phyloP scores from a whole-genome alignment of 108 stramenopile genomes.

The Cylindrotheca closterium region DNA sequence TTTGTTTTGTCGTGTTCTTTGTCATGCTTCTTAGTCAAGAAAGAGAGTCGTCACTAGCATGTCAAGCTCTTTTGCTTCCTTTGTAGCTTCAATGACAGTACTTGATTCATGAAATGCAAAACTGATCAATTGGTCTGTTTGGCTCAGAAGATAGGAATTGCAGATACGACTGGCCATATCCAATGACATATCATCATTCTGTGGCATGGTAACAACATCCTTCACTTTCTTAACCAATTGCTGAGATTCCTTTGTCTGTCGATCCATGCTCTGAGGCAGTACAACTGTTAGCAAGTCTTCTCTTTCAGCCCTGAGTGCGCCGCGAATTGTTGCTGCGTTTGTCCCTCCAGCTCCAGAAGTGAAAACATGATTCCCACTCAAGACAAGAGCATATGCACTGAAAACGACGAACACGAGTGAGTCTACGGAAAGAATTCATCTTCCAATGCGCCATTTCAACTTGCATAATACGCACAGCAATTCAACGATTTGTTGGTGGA shows the following conservation, averaged over 20 bases:
- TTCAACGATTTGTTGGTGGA: constrained; percentile 95
- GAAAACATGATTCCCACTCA: constrained; percentile 92
- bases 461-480: constrained; percentile 76
- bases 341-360: constrained; percentile 92
- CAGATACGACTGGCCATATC: constrained; percentile 89
- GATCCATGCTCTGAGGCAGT: constrained; percentile 84
- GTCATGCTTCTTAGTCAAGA: constrained; percentile 58
- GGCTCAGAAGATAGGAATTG: constrained; percentile 86
- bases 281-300: constrained; percentile 89
- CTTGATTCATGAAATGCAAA: constrained; percentile 93
- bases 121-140: constrained; percentile 89
- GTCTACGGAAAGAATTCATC: neutral
- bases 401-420: neutral
- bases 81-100: constrained; percentile 87
- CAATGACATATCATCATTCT: constrained; percentile 80
- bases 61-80: constrained; percentile 86
- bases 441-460: no score
- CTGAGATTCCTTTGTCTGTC: constrained; percentile 84
- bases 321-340: constrained; percentile 85
- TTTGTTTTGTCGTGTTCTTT: no score
- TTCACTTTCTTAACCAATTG: constrained; percentile 79
- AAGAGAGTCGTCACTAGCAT: constrained; percentile 89
- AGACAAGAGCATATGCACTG: constrained; percentile 89
- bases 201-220: constrained; percentile 80
- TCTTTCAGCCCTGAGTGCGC: constrained; percentile 87